Conservation (phyloP, 495 filamentous ascomycete species). For the Penicillium roqueforti region DNA sequence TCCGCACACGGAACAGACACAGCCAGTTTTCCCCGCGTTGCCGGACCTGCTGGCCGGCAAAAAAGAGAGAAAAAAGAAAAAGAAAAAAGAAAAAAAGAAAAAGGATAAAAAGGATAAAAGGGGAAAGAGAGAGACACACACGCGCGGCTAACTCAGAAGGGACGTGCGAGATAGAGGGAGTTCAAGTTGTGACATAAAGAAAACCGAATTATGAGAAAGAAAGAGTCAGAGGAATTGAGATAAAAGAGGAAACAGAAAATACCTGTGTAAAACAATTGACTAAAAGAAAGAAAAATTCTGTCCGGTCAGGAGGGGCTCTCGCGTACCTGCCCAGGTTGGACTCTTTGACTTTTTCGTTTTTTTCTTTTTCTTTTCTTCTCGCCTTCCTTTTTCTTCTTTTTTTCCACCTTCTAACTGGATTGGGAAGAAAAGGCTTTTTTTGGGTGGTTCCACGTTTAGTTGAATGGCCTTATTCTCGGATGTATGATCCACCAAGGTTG, state of each 20-base stretch:
- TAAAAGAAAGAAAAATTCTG: conserved; percentile 34
- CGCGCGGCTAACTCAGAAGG: conserved; percentile 45
- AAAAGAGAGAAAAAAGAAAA: conserved; percentile 7
- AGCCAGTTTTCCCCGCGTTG: conserved; percentile 19
- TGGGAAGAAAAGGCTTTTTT: too few relatives aligned
- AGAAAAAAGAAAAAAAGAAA: conserved; percentile 6
- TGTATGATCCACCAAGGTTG: too few relatives aligned
- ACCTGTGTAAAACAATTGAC: conserved; percentile 47
- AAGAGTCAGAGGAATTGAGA: conserved; percentile 34
- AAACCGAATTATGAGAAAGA: conserved; percentile 39
- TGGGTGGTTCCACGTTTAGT: conserved; percentile 11
- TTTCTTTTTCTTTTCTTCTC: conserved; percentile 14
- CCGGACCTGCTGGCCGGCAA: conserved; percentile 6
- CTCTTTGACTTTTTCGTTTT: conserved; percentile 15
- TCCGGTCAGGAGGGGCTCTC: conserved; percentile 16
- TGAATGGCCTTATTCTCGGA: conserved; percentile 5
- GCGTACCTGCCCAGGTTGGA: neutral
- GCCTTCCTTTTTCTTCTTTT: too few relatives aligned
- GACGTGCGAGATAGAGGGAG: conserved; percentile 30
- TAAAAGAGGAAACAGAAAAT: conserved; percentile 30
- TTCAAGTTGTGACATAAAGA: conserved; percentile 44
- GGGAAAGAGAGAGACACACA: conserved; percentile 31
- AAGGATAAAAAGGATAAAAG: conserved; percentile 1
- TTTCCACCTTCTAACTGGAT: too few relatives aligned
- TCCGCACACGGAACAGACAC: conserved; percentile 16